Conservation (phyloP, 1,284 basidiomycete genomes). For the Microbotryum intermedium region DNA sequence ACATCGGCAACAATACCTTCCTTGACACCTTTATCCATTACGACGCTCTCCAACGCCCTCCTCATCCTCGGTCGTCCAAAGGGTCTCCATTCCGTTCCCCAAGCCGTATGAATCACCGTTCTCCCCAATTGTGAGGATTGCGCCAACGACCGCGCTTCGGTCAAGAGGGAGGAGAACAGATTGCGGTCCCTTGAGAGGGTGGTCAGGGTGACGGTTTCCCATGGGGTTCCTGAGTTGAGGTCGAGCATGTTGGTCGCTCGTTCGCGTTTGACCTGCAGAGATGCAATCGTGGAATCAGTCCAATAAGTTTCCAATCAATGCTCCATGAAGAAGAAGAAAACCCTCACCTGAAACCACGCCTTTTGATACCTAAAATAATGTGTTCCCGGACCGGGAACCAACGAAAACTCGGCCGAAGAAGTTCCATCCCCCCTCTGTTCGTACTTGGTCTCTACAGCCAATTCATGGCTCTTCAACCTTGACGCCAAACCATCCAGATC, state of each 20-base stretch:
- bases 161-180: constrained; percentile 71
- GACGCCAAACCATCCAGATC: constrained; percentile 36
- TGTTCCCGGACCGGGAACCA: constrained; percentile 89
- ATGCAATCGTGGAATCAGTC: not conserved
- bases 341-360: constrained; percentile 83
- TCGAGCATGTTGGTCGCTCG: constrained; percentile 87
- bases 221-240: constrained; percentile 81
- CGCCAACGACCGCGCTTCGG: constrained; percentile 81
- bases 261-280: constrained; percentile 71
- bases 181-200: constrained; percentile 75
- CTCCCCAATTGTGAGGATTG: constrained; percentile 82
- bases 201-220: constrained; percentile 95
- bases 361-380: constrained; percentile 86
- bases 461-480: constrained; percentile 72
- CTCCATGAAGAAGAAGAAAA: not conserved
- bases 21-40: constrained; percentile 68
- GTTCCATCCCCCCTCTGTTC: constrained; percentile 83
- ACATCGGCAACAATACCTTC: constrained; percentile 75
- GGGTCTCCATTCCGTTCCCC: constrained; percentile 92
- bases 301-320: no score
- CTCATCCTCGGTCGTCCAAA: constrained; percentile 88
- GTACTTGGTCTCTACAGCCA: constrained; percentile 86
- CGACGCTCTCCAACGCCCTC: constrained; percentile 82
- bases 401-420: constrained; percentile 74
- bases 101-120: constrained; percentile 90